These are phyloP conservation scores for Achlya hypogyna DNA, from an alignment of 352 stramenopile genomes.

Conservation along the genomic window DNA sequence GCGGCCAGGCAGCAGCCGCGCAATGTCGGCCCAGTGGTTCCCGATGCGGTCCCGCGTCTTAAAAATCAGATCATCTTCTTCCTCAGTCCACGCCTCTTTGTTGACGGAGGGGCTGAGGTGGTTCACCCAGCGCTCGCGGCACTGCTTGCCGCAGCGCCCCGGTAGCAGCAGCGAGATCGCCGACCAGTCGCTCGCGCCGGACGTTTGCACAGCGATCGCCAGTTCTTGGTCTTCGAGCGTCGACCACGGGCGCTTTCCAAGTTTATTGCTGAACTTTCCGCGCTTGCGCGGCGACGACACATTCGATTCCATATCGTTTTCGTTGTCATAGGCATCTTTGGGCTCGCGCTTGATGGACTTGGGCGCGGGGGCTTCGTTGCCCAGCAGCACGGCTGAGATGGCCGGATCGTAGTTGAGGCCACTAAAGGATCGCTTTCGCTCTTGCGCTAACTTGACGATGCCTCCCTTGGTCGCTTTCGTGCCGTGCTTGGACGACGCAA, in stretches of 20 bases:
- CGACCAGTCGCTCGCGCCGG: conserved; percentile 82
- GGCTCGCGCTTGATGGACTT: conserved; percentile 10
- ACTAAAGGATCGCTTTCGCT: not conserved
- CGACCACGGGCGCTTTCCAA: conserved; percentile 61
- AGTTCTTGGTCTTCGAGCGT: conserved; percentile 51
- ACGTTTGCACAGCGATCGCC: conserved; percentile 40
- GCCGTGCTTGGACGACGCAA: not conserved
- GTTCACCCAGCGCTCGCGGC: conserved; percentile 95
- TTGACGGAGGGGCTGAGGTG: conserved; percentile 91
- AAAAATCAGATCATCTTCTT: conserved; percentile 88
- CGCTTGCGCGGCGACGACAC: conserved; percentile 34
- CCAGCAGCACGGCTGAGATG: conserved; percentile 13
- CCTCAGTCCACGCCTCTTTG: conserved; percentile 89
- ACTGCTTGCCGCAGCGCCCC: conserved; percentile 93
- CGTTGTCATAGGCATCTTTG: not conserved
- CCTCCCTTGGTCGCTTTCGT: not conserved
- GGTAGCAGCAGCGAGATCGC: conserved; percentile 89
- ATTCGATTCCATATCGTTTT: conserved; percentile 12
- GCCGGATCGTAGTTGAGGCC: conserved; percentile 6
- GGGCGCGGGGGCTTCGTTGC: not conserved
- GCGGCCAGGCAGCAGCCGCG: conserved; percentile 88
- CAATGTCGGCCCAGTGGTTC: conserved; percentile 97
- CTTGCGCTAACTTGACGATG: not conserved
- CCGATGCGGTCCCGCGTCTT: conserved; percentile 71
- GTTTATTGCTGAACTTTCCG: conserved; percentile 39